phyloP scores from a whole-genome alignment of 345 rosid genomes.

The Murraya paniculata region DNA sequence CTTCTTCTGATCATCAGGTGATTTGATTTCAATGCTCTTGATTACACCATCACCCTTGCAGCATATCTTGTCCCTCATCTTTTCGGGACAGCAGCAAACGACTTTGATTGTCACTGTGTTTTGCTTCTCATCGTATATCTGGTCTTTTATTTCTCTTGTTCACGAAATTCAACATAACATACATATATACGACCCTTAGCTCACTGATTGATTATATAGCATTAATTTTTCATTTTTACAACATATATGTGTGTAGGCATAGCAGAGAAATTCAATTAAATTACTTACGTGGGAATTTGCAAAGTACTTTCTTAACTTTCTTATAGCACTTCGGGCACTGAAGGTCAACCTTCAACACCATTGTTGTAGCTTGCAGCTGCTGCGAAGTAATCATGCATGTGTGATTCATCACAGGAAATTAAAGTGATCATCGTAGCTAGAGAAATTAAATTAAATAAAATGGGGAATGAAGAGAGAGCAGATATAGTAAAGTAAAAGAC shows the following conservation, averaged over 20 bases:
- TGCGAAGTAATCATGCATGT: too few relatives aligned
- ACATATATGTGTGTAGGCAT: too few relatives aligned
- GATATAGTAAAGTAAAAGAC: too few relatives aligned
- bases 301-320: conserved; percentile 73
- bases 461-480: too few relatives aligned
- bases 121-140: conserved; percentile 60
- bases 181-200: conserved; percentile 17
- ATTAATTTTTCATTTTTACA: too few relatives aligned
- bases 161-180: conserved; percentile 23
- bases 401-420: too few relatives aligned
- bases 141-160: conserved; percentile 67
- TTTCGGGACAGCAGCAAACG: conserved; percentile 74
- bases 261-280: too few relatives aligned
- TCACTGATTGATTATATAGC: conserved; percentile 19
- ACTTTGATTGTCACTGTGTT: conserved; percentile 68
- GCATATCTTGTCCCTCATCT: conserved; percentile 53
- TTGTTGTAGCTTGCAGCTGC: conserved; percentile 26
- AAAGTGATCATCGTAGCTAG: too few relatives aligned
- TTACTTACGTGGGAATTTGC: conserved; percentile 64
- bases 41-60: conserved; percentile 51
- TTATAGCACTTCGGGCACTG: conserved; percentile 57
- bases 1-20: not conserved
- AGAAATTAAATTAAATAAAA: too few relatives aligned
- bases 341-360: conserved; percentile 77
- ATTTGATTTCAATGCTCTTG: conserved; percentile 48